Base-by-base conservation (phyloP, 441 rosid species). In the Croton setiger region DNA sequence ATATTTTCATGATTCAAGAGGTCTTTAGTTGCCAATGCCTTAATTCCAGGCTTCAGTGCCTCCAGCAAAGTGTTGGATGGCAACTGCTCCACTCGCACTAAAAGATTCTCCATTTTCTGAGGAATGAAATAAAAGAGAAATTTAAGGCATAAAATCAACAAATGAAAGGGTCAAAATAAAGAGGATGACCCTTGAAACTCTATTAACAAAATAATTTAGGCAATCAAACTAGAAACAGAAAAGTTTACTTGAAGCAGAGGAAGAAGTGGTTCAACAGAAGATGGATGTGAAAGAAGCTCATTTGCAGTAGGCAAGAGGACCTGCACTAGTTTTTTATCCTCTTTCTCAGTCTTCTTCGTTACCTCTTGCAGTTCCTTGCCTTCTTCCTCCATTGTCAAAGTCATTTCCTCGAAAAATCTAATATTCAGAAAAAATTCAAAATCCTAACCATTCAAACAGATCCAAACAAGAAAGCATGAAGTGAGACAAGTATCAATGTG, bases 31-130 rank as follows among this genome's bases (percentile, higher is more conserved):
- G 85, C 81, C 74, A 93, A 72, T 63, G 91, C 94, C 70, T 78
- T 83, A 74, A 84, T 61, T 45, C 82, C 81, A 7, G 90, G 85
- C 70, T 74, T 64, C 64, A 91, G 83, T 35, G 89, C 87, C 60
- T 61, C 71, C 73, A 78, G 88, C 85, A 89, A 74, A 18, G 84
- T 63, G 18, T 74, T 66, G 20, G 81, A 66, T 6, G 94, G 96
- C 7, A 94, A 86, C 68, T 88, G 97, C 67, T 84, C 85, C 52
- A 91, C 85, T 58, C 67, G 84, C 37, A 78, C 31, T 44, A 93
- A 76, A 84, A 53, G 76, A 57, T 39, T 37, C 73, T 85, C 91
- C 62, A 86, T 79, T 76, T 80, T 79, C 97, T 93, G 77, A 69
- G 77, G 66, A 64, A 58, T 52, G 21, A 56, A 37, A 4, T 6